These are phyloP conservation scores for Suillus fuscotomentosus DNA, from an alignment of 768 basidiomycete genomes.

Conservation along the genomic window DNA sequence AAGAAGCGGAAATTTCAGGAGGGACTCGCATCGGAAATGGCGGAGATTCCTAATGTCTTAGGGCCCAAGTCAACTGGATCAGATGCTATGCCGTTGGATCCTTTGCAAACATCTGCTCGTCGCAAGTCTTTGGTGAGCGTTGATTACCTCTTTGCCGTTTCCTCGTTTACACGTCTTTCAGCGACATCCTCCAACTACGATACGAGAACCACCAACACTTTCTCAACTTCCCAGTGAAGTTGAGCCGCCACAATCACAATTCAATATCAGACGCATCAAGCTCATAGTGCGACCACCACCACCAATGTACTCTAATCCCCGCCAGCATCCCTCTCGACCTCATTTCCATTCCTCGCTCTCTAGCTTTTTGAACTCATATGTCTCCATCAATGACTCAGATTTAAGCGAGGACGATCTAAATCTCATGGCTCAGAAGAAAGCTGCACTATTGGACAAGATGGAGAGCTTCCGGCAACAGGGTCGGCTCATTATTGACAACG, in stretches of 20 bases:
- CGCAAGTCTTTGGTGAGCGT: conserved; percentile 1
- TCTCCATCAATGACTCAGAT: conserved; percentile 48
- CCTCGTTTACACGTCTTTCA: background rate
- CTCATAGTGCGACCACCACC: conserved; percentile 67
- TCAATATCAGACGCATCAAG: conserved; percentile 55
- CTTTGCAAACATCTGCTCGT: background rate
- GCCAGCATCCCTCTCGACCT: conserved; percentile 58
- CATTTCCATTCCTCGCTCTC: conserved; percentile 53
- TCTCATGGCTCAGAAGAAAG: conserved; percentile 40
- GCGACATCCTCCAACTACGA: conserved; percentile 1
- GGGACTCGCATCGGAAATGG: background rate
- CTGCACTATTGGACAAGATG: conserved; percentile 41
- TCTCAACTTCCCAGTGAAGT: background rate
- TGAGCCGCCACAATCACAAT: background rate
- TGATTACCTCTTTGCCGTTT: background rate
- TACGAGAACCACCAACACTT: too few relatives aligned
- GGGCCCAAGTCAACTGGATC: background rate
- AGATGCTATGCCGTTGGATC: background rate
- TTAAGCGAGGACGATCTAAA: conserved; percentile 39
- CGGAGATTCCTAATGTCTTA: background rate
- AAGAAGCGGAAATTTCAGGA: conserved; percentile 27
- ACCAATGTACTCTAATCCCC: conserved; percentile 60
- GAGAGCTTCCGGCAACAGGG: conserved; percentile 47
- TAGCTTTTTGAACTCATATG: conserved; percentile 62
- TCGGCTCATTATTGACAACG: conserved; percentile 39